Base-by-base conservation (phyloP, 805 yeast genomes). In the Wickerhamiella allomyrinae region DNA sequence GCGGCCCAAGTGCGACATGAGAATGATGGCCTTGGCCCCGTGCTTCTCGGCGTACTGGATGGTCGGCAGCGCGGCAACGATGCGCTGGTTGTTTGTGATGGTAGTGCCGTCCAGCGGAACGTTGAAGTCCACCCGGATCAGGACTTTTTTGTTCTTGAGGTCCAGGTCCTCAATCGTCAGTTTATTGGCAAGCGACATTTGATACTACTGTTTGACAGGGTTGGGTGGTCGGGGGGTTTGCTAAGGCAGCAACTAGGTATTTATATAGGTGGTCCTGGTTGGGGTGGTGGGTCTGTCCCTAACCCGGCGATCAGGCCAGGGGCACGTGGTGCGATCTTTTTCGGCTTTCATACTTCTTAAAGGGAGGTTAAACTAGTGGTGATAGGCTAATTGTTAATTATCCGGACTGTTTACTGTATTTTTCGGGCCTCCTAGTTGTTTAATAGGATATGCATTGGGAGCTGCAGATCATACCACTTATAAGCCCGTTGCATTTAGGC, bases 71-170 rank as follows among this genome's bases (percentile, higher is more conserved):
- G 99, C 98, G 64, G 98, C 99, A 58, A 87, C 97, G 61, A 91
- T 91, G 72, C 99, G 81, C 73, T 91, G 97, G 74, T 91, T 93
- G 78, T 93, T 91, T 71, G 99, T 93, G 74, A 91, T 91, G 63
- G 79, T 87, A 60, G 74, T 76, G 56, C 96, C 97, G 62, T 91
- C 97, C 57, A 91, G 77, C 42, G 65, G 70, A 47, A 65, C 70
- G 53, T 65, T 65, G 63, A 65, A 65, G 61, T 65, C 69, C 47
- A 93, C 98, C 71, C 99, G 83, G 75, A 91, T 89, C 71, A 91
- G 87, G 66, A 91, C 99, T 65, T 96, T 78, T 76, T 91, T 87
- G 66, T 75, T 87, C 57, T 79, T 64, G 65, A 85, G 77, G 63
- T 77, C 76, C 56, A 91, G 70, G 68, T 91, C 98, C 62, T 80